A percentile compares a stretch with the other conserved stretches of the same genome.
phyloP scores from a whole-genome alignment of 768 basidiomycete species.

The Phaeotremella fagi region DNA sequence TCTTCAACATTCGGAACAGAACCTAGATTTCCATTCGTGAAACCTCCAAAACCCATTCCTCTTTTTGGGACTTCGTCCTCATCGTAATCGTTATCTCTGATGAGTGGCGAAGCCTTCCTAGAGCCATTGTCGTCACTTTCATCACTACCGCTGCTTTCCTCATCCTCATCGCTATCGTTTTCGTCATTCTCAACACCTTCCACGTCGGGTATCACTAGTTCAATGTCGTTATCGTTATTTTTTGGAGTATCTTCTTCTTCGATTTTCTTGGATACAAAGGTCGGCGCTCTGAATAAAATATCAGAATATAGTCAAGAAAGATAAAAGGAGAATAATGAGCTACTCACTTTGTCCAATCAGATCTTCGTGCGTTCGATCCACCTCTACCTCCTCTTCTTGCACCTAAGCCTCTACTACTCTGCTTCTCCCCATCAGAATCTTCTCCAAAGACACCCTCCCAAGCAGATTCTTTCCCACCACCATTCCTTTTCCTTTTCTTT shows the following conservation, averaged over 20 bases:
- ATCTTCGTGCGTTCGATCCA: slow-evolving; percentile 6
- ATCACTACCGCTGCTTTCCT: neutral
- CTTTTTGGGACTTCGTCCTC: neutral
- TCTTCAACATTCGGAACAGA: slow-evolving; percentile 2
- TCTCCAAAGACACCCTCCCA: slow-evolving; percentile 48
- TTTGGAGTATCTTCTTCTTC: slow-evolving; percentile 5
- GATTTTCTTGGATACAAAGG: slow-evolving; percentile 33
- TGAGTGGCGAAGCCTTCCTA: neutral
- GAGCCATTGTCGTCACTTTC: too few relatives aligned
- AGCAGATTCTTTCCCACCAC: slow-evolving; percentile 40
- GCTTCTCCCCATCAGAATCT: slow-evolving; percentile 27
- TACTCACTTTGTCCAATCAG: slow-evolving; percentile 42
- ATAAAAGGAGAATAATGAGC: neutral
- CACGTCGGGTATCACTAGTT: slow-evolving; percentile 13
- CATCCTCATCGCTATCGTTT: slow-evolving; percentile 2
- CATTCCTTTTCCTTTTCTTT: slow-evolving; percentile 22
- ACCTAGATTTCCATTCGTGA: slow-evolving; percentile 1
- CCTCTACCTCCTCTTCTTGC: slow-evolving; percentile 18
- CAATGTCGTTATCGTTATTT: slow-evolving; percentile 19
- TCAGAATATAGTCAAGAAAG: neutral
- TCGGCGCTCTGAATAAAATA: slow-evolving; percentile 29
- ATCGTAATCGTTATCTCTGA: slow-evolving; percentile 1
- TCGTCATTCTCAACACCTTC: slow-evolving; percentile 5
- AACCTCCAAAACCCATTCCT: slow-evolving; percentile 22
- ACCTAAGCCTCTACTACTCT: slow-evolving; percentile 23